Evolutionary conservation across 179 eudicot genomes (phyloP).

Genomic region (Patellifolia procumbens): DNA sequence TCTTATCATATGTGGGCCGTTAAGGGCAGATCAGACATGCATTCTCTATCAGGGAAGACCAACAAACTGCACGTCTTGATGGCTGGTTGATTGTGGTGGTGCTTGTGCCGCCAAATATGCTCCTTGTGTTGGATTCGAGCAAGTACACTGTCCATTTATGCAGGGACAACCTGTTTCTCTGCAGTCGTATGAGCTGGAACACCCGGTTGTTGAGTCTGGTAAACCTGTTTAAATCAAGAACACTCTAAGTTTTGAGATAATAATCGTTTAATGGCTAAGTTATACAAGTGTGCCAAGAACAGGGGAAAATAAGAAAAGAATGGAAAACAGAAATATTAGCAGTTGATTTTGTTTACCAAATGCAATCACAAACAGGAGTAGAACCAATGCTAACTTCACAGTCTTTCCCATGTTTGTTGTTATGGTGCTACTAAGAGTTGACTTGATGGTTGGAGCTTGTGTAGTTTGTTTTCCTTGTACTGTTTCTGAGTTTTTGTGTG

Average conservation of each 20-base stretch:
- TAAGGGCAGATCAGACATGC: not conserved
- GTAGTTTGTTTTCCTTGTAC: not conserved
- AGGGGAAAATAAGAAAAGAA: too few species aligned
- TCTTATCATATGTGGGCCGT: too few species aligned
- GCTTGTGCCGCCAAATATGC: not conserved
- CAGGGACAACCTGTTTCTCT: slow-evolving; percentile 8
- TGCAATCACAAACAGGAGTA: not conserved
- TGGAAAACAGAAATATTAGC: not conserved
- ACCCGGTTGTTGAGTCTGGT: not conserved
- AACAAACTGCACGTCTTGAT: not conserved
- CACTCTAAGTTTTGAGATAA: not conserved
- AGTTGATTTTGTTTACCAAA: not conserved
- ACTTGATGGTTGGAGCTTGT: not conserved
- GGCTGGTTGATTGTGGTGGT: not conserved
- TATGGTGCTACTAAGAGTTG: not conserved
- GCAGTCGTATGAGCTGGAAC: slow-evolving; percentile 5
- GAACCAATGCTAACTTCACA: not conserved
- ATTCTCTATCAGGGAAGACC: not conserved
- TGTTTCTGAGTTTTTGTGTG: not conserved
- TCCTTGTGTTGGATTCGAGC: not conserved
- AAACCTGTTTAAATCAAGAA: not conserved
- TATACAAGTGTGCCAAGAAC: too few species aligned
- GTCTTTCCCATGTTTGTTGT: not conserved
- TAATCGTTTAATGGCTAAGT: not conserved
- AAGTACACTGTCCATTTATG: not conserved